Evolutionary conservation across 352 stramenopile genomes (phyloP).

Genomic region (Phytophthora palmivora): DNA sequence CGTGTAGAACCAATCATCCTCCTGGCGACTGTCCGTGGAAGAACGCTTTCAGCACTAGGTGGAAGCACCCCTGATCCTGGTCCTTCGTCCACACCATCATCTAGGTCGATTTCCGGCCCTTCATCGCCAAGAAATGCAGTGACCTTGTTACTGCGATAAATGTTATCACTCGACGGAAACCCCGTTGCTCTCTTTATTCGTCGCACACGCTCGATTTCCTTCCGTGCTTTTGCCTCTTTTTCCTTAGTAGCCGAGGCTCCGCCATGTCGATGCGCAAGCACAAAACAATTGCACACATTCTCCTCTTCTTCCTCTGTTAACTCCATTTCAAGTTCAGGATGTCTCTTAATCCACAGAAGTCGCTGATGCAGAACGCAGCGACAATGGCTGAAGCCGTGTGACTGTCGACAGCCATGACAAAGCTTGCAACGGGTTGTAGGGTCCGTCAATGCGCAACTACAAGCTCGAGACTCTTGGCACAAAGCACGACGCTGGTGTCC

Average conservation of each 20-base stretch:
- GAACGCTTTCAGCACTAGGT: slow-evolving; percentile 30
- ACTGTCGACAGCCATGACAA: slow-evolving; percentile 65
- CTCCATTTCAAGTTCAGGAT: slow-evolving; percentile 22
- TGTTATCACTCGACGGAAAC: slow-evolving; percentile 49
- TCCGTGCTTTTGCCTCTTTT: slow-evolving; percentile 26
- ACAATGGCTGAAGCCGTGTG: slow-evolving; percentile 53
- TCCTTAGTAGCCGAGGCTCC: slow-evolving; percentile 26
- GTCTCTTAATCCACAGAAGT: slow-evolving; percentile 33
- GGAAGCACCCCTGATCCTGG: slow-evolving; percentile 23
- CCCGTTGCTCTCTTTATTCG: slow-evolving; percentile 45
- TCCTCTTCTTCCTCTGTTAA: slow-evolving; percentile 25
- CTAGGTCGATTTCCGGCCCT: slow-evolving; percentile 29
- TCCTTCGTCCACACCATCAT: slow-evolving; percentile 38
- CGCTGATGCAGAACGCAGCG: slow-evolving; percentile 61
- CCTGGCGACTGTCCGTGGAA: slow-evolving; percentile 31
- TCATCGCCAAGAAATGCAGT: slow-evolving; percentile 27
- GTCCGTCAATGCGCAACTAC: slow-evolving; percentile 52
- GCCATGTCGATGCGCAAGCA: slow-evolving; percentile 32
- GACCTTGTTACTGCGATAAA: slow-evolving; percentile 52
- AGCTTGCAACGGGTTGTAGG: slow-evolving; percentile 47
- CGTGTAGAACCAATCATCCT: slow-evolving; percentile 33
- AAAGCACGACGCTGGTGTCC: slow-evolving; percentile 28
- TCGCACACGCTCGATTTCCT: slow-evolving; percentile 39
- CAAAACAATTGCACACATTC: slow-evolving; percentile 50
- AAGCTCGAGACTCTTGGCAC: slow-evolving; percentile 73